phyloP scores from a whole-genome alignment of 495 filamentous ascomycete species.

The Neurospora sp. region DNA sequence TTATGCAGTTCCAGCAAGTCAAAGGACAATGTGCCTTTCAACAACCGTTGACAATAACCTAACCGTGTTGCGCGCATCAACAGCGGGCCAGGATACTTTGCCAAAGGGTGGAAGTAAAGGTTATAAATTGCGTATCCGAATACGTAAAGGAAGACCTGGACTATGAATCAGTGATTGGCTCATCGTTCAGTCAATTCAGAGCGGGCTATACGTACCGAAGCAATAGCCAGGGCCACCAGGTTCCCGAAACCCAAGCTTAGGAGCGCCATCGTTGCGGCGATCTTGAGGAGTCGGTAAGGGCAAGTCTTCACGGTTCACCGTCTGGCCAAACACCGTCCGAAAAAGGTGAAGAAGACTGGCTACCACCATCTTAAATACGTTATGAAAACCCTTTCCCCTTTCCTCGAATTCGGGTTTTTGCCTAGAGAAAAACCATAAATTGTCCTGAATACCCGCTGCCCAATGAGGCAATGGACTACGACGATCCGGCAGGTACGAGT shows the following conservation, averaged over 20 bases:
- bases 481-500: constrained; percentile 9
- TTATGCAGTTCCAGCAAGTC: constrained; percentile 36
- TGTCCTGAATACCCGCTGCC: not conserved
- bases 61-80: constrained; percentile 29
- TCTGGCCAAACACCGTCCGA: not conserved
- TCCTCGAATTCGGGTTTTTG: not conserved
- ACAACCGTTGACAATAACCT: constrained; percentile 17
- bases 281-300: not conserved
- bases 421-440: not conserved
- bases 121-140: constrained; percentile 27
- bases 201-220: not conserved
- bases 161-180: not conserved
- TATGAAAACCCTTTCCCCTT: not conserved
- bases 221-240: not conserved
- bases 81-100: constrained; percentile 40
- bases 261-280: constrained; percentile 6
- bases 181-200: not conserved
- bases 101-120: constrained; percentile 42
- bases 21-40: constrained; percentile 29
- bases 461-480: not conserved
- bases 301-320: not conserved
- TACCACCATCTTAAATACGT: not conserved
- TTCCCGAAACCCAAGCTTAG: constrained; percentile 1
- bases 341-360: not conserved
- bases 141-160: constrained; percentile 3